Evolutionary conservation across 805 yeast species (phyloP).

Genomic region (Yarrowia osloensis): DNA sequence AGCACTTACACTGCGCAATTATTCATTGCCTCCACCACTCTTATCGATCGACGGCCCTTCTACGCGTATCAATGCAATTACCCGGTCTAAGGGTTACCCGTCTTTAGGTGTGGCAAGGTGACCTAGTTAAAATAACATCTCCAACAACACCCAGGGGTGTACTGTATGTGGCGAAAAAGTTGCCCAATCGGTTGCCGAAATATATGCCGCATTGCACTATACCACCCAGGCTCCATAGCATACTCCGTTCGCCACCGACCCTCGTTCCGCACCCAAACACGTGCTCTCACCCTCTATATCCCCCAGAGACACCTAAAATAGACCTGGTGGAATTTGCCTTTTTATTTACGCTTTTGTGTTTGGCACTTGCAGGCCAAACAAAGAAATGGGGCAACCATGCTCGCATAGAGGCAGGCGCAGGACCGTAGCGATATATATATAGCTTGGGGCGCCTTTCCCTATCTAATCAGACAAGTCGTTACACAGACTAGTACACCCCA

Average conservation of each 20-base stretch:
- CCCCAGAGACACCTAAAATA: slow-evolving; percentile 24
- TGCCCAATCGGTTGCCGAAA: background rate
- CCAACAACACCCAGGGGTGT: background rate
- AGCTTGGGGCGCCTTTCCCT: background rate
- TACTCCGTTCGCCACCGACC: background rate
- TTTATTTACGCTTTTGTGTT: background rate
- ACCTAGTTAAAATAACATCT: background rate
- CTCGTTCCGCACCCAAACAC: slow-evolving; percentile 1
- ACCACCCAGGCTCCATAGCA: background rate
- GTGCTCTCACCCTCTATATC: background rate
- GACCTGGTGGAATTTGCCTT: slow-evolving; percentile 3
- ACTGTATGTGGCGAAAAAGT: background rate
- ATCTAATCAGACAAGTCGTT: slow-evolving; percentile 8
- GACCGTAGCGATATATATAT: slow-evolving; percentile 27
- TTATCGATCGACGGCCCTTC: slow-evolving; percentile 21
- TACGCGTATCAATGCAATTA: slow-evolving; percentile 26
- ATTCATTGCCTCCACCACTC: background rate
- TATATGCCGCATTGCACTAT: background rate
- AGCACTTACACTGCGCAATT: background rate
- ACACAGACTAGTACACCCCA: background rate
- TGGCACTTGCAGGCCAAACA: slow-evolving; percentile 20
- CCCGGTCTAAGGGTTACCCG: slow-evolving; percentile 23
- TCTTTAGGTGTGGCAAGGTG: slow-evolving; percentile 2
- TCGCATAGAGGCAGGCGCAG: slow-evolving; percentile 28
- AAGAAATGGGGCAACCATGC: slow-evolving; percentile 30